Evolutionary conservation across 495 filamentous ascomycete species (phyloP).

Genomic region (Lasiosphaeriaceae sp.): DNA sequence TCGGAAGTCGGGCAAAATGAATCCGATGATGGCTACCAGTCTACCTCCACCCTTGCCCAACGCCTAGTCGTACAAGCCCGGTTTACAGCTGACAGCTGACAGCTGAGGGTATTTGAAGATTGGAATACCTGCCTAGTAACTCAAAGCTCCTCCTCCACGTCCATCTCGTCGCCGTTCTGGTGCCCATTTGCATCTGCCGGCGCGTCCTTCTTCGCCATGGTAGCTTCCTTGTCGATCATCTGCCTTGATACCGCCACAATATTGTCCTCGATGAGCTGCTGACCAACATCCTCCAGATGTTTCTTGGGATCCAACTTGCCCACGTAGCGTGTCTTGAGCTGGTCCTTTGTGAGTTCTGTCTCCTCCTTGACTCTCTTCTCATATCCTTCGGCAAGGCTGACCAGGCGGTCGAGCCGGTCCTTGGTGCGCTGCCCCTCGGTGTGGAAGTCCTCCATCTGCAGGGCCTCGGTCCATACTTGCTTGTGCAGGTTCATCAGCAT

Average conservation of each 20-base stretch:
- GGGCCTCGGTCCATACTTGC: conserved; percentile 96
- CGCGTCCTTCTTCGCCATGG: conserved; percentile 51
- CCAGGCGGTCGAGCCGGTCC: conserved; percentile 80
- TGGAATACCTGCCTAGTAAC: conserved; percentile 7
- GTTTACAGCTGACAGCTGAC: neutral
- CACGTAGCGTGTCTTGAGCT: conserved; percentile 97
- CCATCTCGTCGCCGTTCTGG: conserved; percentile 53
- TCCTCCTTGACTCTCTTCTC: conserved; percentile 99
- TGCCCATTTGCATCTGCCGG: conserved; percentile 44
- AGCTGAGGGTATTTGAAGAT: conserved; percentile 7
- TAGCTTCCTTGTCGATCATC: conserved; percentile 99
- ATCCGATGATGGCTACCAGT: conserved; percentile 20
- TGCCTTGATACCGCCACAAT: conserved; percentile 93
- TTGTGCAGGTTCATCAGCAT: conserved; percentile 99
- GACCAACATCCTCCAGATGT: conserved; percentile 93
- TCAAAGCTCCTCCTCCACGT: conserved; percentile 47
- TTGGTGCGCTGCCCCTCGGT: conserved; percentile 78
- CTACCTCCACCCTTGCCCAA: conserved; percentile 26
- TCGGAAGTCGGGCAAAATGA: conserved; percentile 5
- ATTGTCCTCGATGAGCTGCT: conserved; percentile 96
- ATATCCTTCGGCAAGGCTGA: conserved; percentile 88
- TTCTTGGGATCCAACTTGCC: conserved; percentile 99
- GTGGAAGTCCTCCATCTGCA: conserved; percentile 96
- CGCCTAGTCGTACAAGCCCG: conserved; percentile 33
- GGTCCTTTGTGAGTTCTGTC: conserved; percentile 92